Conservation (phyloP, 2,329 filamentous ascomycete species). For the Bipolaris oryzae region DNA sequence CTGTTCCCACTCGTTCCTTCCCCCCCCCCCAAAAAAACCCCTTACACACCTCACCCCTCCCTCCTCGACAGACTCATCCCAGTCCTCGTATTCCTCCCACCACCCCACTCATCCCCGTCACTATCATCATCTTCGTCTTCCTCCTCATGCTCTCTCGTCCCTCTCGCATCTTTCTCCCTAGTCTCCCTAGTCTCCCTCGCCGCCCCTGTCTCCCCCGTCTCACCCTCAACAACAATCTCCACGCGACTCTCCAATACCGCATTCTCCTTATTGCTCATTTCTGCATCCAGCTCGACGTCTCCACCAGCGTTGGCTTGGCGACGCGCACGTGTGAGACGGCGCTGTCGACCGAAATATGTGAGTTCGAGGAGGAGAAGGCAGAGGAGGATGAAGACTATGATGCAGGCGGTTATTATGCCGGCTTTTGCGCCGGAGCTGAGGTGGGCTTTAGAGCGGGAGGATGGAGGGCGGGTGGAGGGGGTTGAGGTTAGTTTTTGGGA, state of each 20-base stretch:
- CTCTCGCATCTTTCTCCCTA: too few species aligned
- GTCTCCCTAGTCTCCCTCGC: constrained; percentile 8
- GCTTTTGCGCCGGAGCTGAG: constrained; percentile 14
- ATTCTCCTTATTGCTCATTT: constrained; percentile 27
- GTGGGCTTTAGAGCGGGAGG: not conserved
- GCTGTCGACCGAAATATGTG: constrained; percentile 25
- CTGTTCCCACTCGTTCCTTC: too few species aligned
- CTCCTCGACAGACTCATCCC: constrained; percentile 19
- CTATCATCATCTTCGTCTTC: constrained; percentile 3
- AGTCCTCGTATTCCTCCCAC: constrained; percentile 10
- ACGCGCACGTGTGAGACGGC: constrained; percentile 24
- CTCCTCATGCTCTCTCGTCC: constrained; percentile 11
- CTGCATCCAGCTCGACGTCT: constrained; percentile 3
- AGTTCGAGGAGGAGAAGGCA: constrained; percentile 18
- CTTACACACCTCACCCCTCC: not conserved
- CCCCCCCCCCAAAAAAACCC: too few species aligned
- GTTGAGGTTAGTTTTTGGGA: not conserved
- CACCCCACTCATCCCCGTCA: constrained; percentile 20
- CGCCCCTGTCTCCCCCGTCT: constrained; percentile 7
- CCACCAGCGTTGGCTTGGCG: constrained; percentile 27
- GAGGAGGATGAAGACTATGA: constrained; percentile 12
- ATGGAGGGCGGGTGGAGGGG: not conserved
- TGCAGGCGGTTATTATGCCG: constrained; percentile 12
- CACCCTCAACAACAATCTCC: constrained; percentile 29
- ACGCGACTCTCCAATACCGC: constrained; percentile 35